Evolutionary conservation across 495 filamentous ascomycete species (phyloP).

Genomic region (Penicillium chermesinum): DNA sequence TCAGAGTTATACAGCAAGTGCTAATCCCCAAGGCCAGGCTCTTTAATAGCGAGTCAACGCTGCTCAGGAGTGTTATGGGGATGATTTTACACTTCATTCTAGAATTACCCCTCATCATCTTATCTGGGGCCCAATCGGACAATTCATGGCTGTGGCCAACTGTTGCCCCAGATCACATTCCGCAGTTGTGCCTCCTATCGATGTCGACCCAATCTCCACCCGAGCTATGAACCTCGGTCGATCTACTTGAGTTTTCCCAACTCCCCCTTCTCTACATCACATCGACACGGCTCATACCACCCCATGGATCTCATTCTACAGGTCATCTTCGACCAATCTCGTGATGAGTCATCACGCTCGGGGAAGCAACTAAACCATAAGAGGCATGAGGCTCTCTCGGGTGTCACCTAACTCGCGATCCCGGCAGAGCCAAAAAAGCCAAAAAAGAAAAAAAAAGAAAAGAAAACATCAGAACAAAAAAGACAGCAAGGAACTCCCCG

Average conservation of each 20-base stretch:
- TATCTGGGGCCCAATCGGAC: no score
- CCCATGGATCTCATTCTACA: not conserved
- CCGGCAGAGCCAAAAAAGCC: not conserved
- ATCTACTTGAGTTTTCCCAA: not conserved
- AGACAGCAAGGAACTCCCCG: not conserved
- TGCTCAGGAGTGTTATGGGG: no score
- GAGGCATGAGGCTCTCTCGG: conserved; percentile 6
- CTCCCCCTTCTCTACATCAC: not conserved
- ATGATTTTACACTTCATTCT: no score
- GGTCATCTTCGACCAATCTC: conserved; percentile 5
- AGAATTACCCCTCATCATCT: no score
- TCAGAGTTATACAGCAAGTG: no score
- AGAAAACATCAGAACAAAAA: not conserved
- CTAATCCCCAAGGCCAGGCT: no score
- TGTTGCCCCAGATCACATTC: not conserved
- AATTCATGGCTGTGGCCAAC: not conserved
- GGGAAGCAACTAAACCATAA: conserved; percentile 4
- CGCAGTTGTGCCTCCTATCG: not conserved
- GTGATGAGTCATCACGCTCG: conserved; percentile 1
- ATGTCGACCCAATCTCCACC: not conserved
- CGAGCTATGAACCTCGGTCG: not conserved
- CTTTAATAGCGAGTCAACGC: no score
- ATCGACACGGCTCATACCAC: not conserved
- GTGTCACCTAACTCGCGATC: not conserved
- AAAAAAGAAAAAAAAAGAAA: not conserved